Percentiles rank a stretch among this genome's conserved stretches.
phyloP scores from a whole-genome alignment of 139 green algal species.

The Chlamydomonas schloesseri region DNA sequence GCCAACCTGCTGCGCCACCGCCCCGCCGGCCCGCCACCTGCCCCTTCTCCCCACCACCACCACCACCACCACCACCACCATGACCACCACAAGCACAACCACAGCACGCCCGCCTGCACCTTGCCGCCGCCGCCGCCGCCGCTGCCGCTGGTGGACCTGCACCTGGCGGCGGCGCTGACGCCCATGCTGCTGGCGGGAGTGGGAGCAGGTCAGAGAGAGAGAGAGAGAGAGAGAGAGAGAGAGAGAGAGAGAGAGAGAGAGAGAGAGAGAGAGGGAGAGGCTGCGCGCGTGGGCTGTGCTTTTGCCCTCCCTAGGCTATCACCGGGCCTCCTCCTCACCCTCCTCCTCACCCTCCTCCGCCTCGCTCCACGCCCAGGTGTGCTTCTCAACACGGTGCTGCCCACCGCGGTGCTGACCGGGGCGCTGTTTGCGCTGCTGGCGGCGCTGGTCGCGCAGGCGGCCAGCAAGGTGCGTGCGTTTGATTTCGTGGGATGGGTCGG shows the following conservation, averaged over 20 bases:
- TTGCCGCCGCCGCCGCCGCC: no score
- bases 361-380: conserved; percentile 50
- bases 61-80: no score
- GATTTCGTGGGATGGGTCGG: no score
- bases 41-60: no score
- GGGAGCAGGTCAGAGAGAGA: conserved; percentile 17
- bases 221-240: no score
- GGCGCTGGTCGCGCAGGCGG: conserved; percentile 2
- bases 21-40: conserved; percentile 17
- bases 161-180: conserved; percentile 48
- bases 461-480: conserved; percentile 8
- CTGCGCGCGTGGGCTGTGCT: no score
- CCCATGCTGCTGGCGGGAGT: conserved; percentile 60
- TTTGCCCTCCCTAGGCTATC: no score
- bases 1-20: conserved; percentile 37
- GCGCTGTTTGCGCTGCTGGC: conserved; percentile 57
- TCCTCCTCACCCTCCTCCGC: not conserved
- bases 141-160: conserved; percentile 53
- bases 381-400: conserved; percentile 60
- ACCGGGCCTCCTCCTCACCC: no score
- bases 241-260: no score
- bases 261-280: no score
- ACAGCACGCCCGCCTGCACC: no score
- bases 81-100: no score
- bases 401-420: conserved; percentile 57